These are phyloP conservation scores for Golubevia pallescens DNA, from an alignment of 1,284 basidiomycete genomes.

Conservation along the genomic window DNA sequence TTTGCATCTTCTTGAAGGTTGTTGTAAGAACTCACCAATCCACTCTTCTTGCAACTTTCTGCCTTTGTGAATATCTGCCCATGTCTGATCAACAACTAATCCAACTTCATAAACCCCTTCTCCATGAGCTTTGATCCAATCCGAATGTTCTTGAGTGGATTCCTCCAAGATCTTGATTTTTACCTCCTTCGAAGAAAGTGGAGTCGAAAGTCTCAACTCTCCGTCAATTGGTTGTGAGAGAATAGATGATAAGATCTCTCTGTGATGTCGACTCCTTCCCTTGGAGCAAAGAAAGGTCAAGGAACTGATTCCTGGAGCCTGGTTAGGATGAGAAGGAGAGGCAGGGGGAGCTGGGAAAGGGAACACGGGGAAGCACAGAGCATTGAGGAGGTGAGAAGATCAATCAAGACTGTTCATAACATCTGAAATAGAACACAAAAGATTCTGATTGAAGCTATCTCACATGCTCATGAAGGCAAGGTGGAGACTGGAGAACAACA, in stretches of 20 bases:
- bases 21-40: no score
- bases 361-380: no score
- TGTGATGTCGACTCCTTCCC: conserved; percentile 10
- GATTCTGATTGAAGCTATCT: no score
- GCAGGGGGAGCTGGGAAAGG: conserved; percentile 17
- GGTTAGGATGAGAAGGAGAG: conserved; percentile 25
- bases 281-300: conserved; percentile 28
- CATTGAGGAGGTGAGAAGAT: no score
- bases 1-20: no score
- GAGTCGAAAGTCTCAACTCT: conserved; percentile 7
- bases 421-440: no score
- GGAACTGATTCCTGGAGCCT: conserved; percentile 23
- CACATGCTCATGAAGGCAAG: no score
- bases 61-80: no score
- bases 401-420: no score
- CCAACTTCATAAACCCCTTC: conserved; percentile 36
- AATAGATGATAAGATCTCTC: conserved; percentile 4
- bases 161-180: conserved; percentile 24
- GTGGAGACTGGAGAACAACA: no score
- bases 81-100: conserved; percentile 12
- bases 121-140: conserved; percentile 29
- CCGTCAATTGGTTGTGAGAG: not conserved
- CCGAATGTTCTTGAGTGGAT: conserved; percentile 24
- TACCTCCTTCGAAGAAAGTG: conserved; percentile 12
- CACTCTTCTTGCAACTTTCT: no score